A percentile compares a stretch with the other conserved stretches of the same genome.
Conservation (phyloP, 192 early-diverging fungal species). For the Coemansia sp. region DNA sequence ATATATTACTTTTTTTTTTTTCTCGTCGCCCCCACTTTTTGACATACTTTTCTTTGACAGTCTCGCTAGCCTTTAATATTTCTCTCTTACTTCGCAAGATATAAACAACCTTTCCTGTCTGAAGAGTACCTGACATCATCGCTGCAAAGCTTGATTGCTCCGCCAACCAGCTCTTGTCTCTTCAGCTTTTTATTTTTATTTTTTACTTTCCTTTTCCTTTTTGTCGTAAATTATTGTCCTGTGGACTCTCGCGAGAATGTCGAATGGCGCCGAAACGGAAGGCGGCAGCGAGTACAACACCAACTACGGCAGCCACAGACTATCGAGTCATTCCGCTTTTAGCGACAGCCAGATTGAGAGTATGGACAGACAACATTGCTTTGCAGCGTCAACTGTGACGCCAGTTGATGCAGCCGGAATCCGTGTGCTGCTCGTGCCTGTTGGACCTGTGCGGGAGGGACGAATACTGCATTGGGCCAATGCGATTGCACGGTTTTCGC, state of each 20-base stretch:
- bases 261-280: background rate
- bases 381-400: slow-evolving; percentile 36
- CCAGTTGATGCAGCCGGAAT: slow-evolving; percentile 49
- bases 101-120: background rate
- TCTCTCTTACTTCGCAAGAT: background rate
- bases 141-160: background rate
- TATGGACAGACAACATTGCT: slow-evolving; percentile 21
- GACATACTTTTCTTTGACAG: background rate
- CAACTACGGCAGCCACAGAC: slow-evolving; percentile 9
- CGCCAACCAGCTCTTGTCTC: background rate
- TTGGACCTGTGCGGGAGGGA: slow-evolving; percentile 37
- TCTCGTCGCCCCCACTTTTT: background rate
- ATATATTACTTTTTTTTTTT: background rate
- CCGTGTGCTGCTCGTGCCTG: slow-evolving; percentile 46
- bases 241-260: background rate
- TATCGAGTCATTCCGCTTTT: slow-evolving; percentile 17
- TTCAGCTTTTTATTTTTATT: background rate
- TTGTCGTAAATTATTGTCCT: slow-evolving; percentile 1
- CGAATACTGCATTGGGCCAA: slow-evolving; percentile 22
- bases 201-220: background rate
- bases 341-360: slow-evolving; percentile 26
- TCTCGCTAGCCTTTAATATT: background rate
- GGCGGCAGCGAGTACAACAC: background rate
- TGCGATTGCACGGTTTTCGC: slow-evolving; percentile 26
- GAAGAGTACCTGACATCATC: background rate